A percentile compares a stretch with the other conserved stretches of the same genome.
These are phyloP conservation scores for Colletotrichum sp. DNA, from an alignment of 2,329 filamentous ascomycete genomes.

Conservation along the genomic window DNA sequence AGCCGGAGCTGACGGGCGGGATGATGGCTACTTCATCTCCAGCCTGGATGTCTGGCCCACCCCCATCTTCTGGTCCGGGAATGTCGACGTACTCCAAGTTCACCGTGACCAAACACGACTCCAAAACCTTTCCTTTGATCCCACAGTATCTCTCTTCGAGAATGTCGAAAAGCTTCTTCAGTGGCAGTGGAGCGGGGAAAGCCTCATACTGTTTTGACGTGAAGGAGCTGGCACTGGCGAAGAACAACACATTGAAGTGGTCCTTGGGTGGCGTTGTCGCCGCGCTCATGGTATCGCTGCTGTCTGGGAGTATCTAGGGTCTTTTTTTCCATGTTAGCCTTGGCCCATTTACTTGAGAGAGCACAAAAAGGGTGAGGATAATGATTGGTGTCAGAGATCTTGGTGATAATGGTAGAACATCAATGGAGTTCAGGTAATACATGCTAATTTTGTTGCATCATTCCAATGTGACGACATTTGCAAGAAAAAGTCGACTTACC, in stretches of 20 bases:
- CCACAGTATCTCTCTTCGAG: slow-evolving; percentile 75
- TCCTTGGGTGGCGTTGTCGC: slow-evolving; percentile 56
- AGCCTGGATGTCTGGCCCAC: slow-evolving; percentile 61
- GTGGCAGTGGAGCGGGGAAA: slow-evolving; percentile 68
- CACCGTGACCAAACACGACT: slow-evolving; percentile 77
- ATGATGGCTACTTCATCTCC: slow-evolving; percentile 89
- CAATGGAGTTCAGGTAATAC: slow-evolving; percentile 64
- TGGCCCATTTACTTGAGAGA: not conserved
- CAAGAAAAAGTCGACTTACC: slow-evolving; percentile 27
- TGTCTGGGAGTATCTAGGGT: not conserved
- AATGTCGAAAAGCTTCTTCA: slow-evolving; percentile 66
- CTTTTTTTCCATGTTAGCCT: slow-evolving; percentile 25
- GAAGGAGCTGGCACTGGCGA: slow-evolving; percentile 75
- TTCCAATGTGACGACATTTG: slow-evolving; percentile 32
- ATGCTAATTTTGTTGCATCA: slow-evolving; percentile 61
- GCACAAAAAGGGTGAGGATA: slow-evolving; percentile 3
- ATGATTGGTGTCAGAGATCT: slow-evolving; percentile 68
- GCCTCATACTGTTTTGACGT: slow-evolving; percentile 71
- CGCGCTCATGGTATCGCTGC: slow-evolving; percentile 34
- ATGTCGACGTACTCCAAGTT: slow-evolving; percentile 84
- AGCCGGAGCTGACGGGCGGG: slow-evolving; percentile 87
- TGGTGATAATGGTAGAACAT: slow-evolving; percentile 69
- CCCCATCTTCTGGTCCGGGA: slow-evolving; percentile 42
- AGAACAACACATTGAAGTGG: slow-evolving; percentile 84
- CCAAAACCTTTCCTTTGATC: slow-evolving; percentile 71